Conservation (phyloP, 2,329 filamentous ascomycete species). For the Claviceps paspali region DNA sequence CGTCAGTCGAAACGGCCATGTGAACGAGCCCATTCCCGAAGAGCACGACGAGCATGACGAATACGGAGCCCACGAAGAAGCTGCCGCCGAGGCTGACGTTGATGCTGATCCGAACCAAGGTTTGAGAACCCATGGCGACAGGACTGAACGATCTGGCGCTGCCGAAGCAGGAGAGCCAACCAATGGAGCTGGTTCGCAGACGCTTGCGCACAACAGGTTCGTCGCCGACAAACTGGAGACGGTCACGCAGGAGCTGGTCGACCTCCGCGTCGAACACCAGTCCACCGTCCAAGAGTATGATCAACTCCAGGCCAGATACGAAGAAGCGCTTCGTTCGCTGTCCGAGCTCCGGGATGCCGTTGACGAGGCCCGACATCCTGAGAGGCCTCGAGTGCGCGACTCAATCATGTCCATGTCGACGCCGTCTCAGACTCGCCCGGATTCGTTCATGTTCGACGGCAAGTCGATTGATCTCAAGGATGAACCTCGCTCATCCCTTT, state of each 20-base stretch:
- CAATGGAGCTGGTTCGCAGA: slow-evolving; percentile 32
- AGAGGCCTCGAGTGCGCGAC: slow-evolving; percentile 31
- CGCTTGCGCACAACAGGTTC: slow-evolving; percentile 66
- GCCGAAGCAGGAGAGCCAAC: slow-evolving; percentile 24
- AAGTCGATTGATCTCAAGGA: slow-evolving; percentile 57
- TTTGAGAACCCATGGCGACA: background rate
- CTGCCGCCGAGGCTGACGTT: slow-evolving; percentile 26
- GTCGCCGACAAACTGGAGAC: slow-evolving; percentile 86
- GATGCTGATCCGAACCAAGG: background rate
- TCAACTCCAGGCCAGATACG: slow-evolving; percentile 72
- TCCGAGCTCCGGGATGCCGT: slow-evolving; percentile 74
- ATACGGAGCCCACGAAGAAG: slow-evolving; percentile 32
- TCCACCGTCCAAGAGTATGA: slow-evolving; percentile 68
- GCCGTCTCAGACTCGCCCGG: slow-evolving; percentile 41
- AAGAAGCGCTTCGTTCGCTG: slow-evolving; percentile 68
- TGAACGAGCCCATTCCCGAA: slow-evolving; percentile 40
- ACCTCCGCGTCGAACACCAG: slow-evolving; percentile 83
- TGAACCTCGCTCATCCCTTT: slow-evolving; percentile 48
- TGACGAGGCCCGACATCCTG: slow-evolving; percentile 59
- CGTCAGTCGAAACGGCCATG: slow-evolving; percentile 36
- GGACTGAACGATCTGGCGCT: background rate
- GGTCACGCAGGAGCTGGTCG: slow-evolving; percentile 81
- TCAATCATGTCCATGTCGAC: slow-evolving; percentile 34
- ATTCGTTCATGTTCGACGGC: slow-evolving; percentile 73
- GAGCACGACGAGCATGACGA: slow-evolving; percentile 32